Base-by-base conservation (phyloP, 495 filamentous ascomycete species). In the Hypoxylon cercidicola region DNA sequence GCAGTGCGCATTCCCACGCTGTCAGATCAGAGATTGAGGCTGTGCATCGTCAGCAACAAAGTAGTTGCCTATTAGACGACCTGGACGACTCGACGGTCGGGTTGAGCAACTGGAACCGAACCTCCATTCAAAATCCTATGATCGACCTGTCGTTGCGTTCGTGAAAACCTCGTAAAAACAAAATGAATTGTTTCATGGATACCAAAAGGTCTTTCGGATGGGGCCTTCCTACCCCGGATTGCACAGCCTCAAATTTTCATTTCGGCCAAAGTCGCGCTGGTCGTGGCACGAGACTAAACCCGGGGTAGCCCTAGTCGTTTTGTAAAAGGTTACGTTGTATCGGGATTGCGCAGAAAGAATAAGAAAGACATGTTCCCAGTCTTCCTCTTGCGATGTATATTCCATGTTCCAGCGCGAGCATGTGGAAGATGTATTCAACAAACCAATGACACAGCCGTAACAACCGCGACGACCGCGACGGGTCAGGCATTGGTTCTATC, bases 231-330 rank as follows among this genome's bases (percentile, higher is more conserved):
- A n/a, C 20, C 40, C 39, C 25, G 25, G 25, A 35, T 16, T 57
- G 52, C 63, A 66, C 52, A 46, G 63, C 63, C 63, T 61, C 63
- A 46, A 32, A 56, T 51, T 13, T 57, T 60, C 62, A 65, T 65
- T 65, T 65, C 53, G 45, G 60, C 19, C 47, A 12, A 32, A 49
- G 45, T 19, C 13, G 32, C 19, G n/a, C n/a, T n/a, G n/a, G n/a
- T n/a, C n/a, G n/a, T n/a, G 16, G 7, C 4, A 18, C 30, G 41
- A 19, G 25, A 7, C 28, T 57, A 58, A 58, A 37, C 45, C 18
- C 39, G 19, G 46, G 11, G 4, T n/a, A 37, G 10, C 16, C 58
- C 34, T 48, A 30, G 49, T 25, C 37, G 32, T 55, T 46, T 44
- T 41, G 44, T 32, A 16, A 41, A 21, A 30, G 11, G 9, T 32